Base-by-base conservation (phyloP, 1,139 yeast species). In the Yamadazyma diddensiae region DNA sequence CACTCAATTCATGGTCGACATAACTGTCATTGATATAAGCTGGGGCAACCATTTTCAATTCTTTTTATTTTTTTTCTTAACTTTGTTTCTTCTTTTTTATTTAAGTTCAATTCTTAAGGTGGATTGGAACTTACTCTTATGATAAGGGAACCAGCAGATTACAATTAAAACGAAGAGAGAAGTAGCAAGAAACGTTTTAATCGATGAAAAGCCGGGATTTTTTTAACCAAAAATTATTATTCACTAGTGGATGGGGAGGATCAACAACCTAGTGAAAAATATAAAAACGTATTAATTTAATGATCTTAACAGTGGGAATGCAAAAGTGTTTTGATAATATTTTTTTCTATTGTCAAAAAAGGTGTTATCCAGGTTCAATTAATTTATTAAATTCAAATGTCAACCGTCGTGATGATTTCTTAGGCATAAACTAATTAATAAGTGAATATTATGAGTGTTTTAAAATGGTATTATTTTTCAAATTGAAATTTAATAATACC, bases 1-100 rank as follows among this genome's bases (percentile, higher is more conserved):
- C 81, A n/a, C 94, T 80, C 33, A 85, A 65, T 43, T 80, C 84
- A 58, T 82, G 87, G 57, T 87, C 87, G 49, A 83, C 77, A 50
- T 70, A 84, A 33, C 76, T 65, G 47, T 70, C 73, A 44, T 63
- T 63, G 35, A 55, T 38, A 48, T 59, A 59, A 38, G 70, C 66
- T 33, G 73, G 72, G 31, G 73, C 70, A 44, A 65, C 73, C 73
- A 66, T 66, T 17, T 38, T 31, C 6, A 22, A 22, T 22, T 12
- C 10, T 22, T 22, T 22, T 12, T 8, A 7, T 8, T 21, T 7
- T 21, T 21, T 9, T 18, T 18, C 9, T 18, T 18, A 9, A 6
- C 20, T 18, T 18, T 18, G 31, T 33, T 36, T 29, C 17, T 24
- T 17, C 9, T 34, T 20, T 26, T 21, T 28, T 34, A 34, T 40